These are phyloP conservation scores for Penicillium robsamsonii DNA, from an alignment of 495 filamentous ascomycete genomes.

Conservation along the genomic window DNA sequence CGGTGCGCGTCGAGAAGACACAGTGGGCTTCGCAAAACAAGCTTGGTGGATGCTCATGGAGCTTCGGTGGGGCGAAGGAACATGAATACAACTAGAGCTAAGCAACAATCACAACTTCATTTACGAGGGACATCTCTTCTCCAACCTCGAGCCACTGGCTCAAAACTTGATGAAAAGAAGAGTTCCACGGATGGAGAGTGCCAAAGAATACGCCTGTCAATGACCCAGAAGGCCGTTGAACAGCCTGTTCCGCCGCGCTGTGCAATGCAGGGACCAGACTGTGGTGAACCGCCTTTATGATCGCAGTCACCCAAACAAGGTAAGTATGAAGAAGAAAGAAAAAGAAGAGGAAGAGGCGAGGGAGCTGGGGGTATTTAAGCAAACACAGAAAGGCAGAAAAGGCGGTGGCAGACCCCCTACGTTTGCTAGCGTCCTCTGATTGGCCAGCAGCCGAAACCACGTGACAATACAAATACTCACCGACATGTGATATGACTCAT, in stretches of 20 bases:
- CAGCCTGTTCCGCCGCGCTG: slow-evolving; percentile 60
- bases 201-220: slow-evolving; percentile 69
- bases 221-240: slow-evolving; percentile 63
- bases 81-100: too few species aligned
- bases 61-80: too few species aligned
- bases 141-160: slow-evolving; percentile 47
- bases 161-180: slow-evolving; percentile 54
- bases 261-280: slow-evolving; percentile 67
- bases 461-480: not conserved
- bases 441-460: not conserved
- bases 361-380: slow-evolving; percentile 30
- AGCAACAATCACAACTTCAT: too few species aligned
- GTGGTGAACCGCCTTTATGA: slow-evolving; percentile 61
- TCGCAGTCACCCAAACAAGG: slow-evolving; percentile 64
- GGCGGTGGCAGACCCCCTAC: slow-evolving; percentile 19
- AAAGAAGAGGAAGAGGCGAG: slow-evolving; percentile 30
- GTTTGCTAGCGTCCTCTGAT: not conserved
- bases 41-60: too few species aligned
- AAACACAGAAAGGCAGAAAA: not conserved
- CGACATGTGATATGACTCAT: slow-evolving; percentile 4
- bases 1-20: too few species aligned
- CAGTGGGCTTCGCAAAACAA: too few species aligned
- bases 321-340: slow-evolving; percentile 69
- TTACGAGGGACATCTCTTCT: slow-evolving; percentile 42
- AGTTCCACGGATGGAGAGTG: slow-evolving; percentile 42